A percentile compares a stretch with the other conserved stretches of the same genome.
Conservation (phyloP, 208 protist species). For the Vickermania ingenoplastis region DNA sequence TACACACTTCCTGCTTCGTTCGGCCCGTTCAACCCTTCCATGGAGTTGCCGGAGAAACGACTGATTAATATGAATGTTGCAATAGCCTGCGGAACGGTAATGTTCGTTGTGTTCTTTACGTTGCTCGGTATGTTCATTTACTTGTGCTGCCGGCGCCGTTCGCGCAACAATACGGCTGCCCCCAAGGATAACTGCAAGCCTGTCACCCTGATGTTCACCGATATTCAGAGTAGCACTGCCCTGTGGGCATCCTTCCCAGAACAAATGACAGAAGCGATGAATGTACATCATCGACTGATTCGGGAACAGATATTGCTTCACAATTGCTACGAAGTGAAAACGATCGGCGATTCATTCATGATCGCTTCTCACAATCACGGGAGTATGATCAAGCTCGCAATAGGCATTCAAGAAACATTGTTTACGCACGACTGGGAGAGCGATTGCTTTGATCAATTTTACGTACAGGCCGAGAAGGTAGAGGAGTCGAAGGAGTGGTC, state of each 20-base stretch:
- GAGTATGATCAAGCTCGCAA: not conserved
- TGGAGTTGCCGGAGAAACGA: not conserved
- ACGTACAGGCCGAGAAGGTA: not conserved
- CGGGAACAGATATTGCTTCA: conserved; percentile 5
- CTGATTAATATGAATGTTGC: not conserved
- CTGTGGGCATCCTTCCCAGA: conserved; percentile 9
- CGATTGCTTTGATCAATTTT: not conserved
- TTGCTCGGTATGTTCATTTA: not conserved
- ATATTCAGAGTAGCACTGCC: conserved; percentile 12
- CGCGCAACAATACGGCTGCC: conserved; percentile 4
- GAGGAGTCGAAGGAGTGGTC: too few species aligned
- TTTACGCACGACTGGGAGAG: not conserved
- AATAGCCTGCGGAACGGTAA: not conserved
- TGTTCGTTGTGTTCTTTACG: not conserved
- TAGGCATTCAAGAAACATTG: not conserved
- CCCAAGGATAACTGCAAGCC: conserved; percentile 3
- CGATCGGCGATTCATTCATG: conserved; percentile 18
- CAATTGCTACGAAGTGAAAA: conserved; percentile 15
- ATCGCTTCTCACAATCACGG: conserved; percentile 1
- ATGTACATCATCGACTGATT: conserved; percentile 8
- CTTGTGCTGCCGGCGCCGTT: not conserved
- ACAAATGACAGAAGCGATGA: conserved; percentile 4
- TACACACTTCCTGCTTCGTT: not conserved
- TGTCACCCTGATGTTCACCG: conserved; percentile 15
- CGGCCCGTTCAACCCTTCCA: not conserved